Evolutionary conservation across 768 basidiomycete genomes (phyloP).

Genomic region (Ramaria sp.): DNA sequence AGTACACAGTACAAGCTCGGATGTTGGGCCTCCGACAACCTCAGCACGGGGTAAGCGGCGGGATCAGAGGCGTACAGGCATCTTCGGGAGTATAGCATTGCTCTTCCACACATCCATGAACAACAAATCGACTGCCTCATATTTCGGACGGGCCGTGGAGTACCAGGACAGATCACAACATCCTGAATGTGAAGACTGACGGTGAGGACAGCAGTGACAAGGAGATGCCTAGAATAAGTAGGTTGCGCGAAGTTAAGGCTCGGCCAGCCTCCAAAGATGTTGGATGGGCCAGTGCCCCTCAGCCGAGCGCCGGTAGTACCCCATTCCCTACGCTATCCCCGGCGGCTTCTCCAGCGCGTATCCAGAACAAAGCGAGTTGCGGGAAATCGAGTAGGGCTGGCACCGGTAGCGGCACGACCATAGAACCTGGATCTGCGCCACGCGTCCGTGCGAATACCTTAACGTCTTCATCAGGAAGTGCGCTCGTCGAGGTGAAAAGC

Average conservation of each 20-base stretch:
- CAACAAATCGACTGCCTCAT: neutral
- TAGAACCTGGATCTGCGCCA: neutral
- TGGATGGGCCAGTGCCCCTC: neutral
- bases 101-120: conserved; percentile 26
- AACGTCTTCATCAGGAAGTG: neutral
- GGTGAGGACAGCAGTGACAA: conserved; percentile 20
- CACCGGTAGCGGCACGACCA: neutral
- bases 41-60: neutral
- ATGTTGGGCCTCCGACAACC: neutral
- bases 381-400: neutral
- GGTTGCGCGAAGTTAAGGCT: neutral
- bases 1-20: neutral
- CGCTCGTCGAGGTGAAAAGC: neutral
- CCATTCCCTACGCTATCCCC: neutral
- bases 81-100: conserved; percentile 38
- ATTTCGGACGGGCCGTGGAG: conserved; percentile 19
- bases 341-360: conserved; percentile 10
- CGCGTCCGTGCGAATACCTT: neutral
- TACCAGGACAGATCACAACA: conserved; percentile 27
- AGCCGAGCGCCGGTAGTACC: too few relatives aligned
- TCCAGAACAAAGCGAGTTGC: neutral
- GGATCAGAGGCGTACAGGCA: conserved; percentile 15
- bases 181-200: conserved; percentile 14
- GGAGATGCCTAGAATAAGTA: conserved; percentile 12
- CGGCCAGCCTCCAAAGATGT: neutral